A percentile compares a stretch with the other conserved stretches of the same genome.
These are phyloP conservation scores for Globisporangium spiculum DNA, from an alignment of 352 stramenopile species.

Conservation along the genomic window DNA sequence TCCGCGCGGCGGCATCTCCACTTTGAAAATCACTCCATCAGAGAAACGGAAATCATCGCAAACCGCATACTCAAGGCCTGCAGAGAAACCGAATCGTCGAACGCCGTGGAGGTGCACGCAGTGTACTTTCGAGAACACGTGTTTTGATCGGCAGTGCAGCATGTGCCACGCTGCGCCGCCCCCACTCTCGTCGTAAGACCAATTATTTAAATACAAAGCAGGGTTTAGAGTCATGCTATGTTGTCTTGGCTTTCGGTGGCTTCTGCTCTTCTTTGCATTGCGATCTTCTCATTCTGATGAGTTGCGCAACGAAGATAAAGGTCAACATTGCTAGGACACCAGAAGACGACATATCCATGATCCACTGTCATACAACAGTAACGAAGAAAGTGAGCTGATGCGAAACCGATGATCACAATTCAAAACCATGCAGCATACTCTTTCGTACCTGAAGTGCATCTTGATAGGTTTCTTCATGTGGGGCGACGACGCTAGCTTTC, in stretches of 20 bases:
- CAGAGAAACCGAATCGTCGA: slow-evolving; percentile 15
- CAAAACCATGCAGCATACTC: background rate
- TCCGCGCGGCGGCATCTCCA: background rate
- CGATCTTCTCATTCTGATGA: background rate
- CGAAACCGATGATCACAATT: background rate
- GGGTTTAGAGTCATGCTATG: slow-evolving; percentile 11
- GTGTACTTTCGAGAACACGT: slow-evolving; percentile 77
- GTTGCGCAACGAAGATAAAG: slow-evolving; percentile 11
- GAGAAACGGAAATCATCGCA: slow-evolving; percentile 4
- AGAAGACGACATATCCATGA: slow-evolving; percentile 22
- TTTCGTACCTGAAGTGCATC: slow-evolving; percentile 26
- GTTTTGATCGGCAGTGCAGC: slow-evolving; percentile 63
- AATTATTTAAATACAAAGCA: slow-evolving; percentile 7
- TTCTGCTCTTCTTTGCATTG: background rate
- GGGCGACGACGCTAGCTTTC: slow-evolving; percentile 27
- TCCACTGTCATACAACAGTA: slow-evolving; percentile 13
- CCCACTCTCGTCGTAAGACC: slow-evolving; percentile 18
- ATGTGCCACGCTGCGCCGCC: slow-evolving; percentile 48
- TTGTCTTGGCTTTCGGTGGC: slow-evolving; percentile 4
- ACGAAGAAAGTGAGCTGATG: background rate
- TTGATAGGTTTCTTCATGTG: slow-evolving; percentile 25
- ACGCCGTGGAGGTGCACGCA: slow-evolving; percentile 49
- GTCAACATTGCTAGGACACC: slow-evolving; percentile 14
- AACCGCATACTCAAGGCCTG: background rate
- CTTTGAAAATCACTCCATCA: slow-evolving; percentile 1